phyloP scores from a whole-genome alignment of 495 filamentous ascomycete species.

The Neurospora sp. region DNA sequence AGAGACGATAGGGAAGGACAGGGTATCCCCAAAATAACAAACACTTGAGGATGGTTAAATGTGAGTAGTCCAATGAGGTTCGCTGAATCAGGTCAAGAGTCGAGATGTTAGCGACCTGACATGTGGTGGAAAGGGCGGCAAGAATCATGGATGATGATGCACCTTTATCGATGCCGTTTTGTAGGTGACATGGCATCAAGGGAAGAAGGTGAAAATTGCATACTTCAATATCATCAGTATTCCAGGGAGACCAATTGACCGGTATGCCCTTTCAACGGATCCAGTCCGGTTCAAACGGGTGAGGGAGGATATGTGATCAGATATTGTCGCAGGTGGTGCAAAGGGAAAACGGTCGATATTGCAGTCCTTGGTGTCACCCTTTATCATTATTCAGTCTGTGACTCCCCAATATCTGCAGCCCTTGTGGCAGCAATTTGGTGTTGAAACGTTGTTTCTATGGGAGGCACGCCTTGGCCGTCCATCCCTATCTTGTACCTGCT shows the following conservation, averaged over 20 bases:
- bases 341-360: not conserved
- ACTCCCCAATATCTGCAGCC: not conserved
- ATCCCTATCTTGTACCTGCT: not conserved
- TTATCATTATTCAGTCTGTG: not conserved
- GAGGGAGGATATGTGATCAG: not conserved
- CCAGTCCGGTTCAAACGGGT: not conserved
- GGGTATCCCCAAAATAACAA: not conserved
- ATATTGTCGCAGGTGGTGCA: not conserved
- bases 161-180: not conserved
- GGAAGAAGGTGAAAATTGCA: not conserved
- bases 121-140: not conserved
- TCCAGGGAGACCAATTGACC: not conserved
- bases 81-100: not conserved
- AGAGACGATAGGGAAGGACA: not conserved
- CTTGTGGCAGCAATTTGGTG: not conserved
- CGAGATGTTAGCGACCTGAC: not conserved
- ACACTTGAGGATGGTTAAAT: not conserved
- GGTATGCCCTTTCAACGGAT: not conserved
- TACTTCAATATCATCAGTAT: not conserved
- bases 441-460: not conserved
- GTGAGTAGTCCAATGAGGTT: not conserved
- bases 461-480: not conserved
- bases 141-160: not conserved
- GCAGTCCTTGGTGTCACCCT: not conserved
- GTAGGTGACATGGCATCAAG: not conserved